Conservation (phyloP, 169 alveolate species). For the Cryptosporidium bovis region DNA sequence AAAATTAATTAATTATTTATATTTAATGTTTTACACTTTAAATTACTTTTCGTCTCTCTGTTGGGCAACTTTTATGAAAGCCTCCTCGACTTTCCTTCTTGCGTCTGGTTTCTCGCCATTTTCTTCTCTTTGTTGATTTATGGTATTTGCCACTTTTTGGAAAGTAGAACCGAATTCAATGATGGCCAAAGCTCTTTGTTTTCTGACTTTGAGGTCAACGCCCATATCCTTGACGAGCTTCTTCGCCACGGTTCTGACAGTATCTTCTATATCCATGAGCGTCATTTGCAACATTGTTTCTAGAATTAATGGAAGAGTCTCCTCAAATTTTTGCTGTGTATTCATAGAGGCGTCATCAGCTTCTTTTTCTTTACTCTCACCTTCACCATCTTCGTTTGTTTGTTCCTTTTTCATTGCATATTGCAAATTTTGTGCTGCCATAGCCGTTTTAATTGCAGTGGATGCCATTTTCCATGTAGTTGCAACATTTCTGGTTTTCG, state of each 20-base stretch:
- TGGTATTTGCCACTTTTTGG: slow-evolving; percentile 81
- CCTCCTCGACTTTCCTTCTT: slow-evolving; percentile 72
- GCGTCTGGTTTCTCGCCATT: slow-evolving; percentile 71
- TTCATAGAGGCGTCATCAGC: slow-evolving; percentile 77
- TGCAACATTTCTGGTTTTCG: slow-evolving; percentile 82
- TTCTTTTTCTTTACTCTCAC: slow-evolving; percentile 77
- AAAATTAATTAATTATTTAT: not conserved
- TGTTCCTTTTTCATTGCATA: slow-evolving; percentile 21
- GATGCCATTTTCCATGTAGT: slow-evolving; percentile 83
- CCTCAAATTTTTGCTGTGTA: slow-evolving; percentile 82
- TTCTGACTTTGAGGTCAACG: slow-evolving; percentile 84
- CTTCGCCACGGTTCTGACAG: slow-evolving; percentile 87
- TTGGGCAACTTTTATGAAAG: slow-evolving; percentile 69
- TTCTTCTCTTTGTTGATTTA: slow-evolving; percentile 56
- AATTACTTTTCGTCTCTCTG: slow-evolving; percentile 46
- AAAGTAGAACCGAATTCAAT: slow-evolving; percentile 85
- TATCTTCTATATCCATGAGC: slow-evolving; percentile 88
- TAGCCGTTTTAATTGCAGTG: slow-evolving; percentile 84
- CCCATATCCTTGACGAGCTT: slow-evolving; percentile 88
- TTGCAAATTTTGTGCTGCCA: slow-evolving; percentile 80
- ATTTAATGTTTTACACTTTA: not conserved
- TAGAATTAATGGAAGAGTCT: slow-evolving; percentile 85
- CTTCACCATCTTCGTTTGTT: slow-evolving; percentile 32
- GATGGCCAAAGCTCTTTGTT: slow-evolving; percentile 89
- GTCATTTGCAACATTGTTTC: slow-evolving; percentile 89